Conservation (phyloP, 2,329 filamentous ascomycete genomes). For the Rutstroemia sp. region DNA sequence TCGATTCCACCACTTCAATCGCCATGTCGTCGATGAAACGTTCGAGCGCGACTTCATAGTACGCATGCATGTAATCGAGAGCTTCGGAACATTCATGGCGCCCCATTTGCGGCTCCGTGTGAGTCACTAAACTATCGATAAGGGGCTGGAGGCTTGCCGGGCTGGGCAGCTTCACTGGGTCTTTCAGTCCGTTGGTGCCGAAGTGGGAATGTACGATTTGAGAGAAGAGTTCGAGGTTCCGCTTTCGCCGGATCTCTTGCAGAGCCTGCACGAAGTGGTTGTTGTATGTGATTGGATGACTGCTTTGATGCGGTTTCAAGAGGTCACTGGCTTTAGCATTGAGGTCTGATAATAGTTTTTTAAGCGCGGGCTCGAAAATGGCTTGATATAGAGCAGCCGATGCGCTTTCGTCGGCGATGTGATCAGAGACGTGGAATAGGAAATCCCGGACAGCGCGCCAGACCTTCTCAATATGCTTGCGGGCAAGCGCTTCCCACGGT, state of each 20-base stretch:
- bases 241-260: conserved; percentile 14
- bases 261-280: conserved; percentile 36
- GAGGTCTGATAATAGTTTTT: conserved; percentile 30
- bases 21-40: conserved; percentile 38
- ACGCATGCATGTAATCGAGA: conserved; percentile 34
- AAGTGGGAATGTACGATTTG: conserved; percentile 24
- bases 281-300: conserved; percentile 49
- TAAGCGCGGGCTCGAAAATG: conserved; percentile 36
- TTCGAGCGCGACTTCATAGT: conserved; percentile 39
- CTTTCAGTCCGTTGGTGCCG: not conserved
- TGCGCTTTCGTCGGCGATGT: conserved; percentile 35
- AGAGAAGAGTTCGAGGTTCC: conserved; percentile 10
- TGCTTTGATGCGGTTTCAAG: conserved; percentile 36
- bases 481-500: conserved; percentile 42
- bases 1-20: conserved; percentile 36
- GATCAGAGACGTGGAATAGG: conserved; percentile 28
- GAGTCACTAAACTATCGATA: conserved; percentile 16
- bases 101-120: conserved; percentile 27
- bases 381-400: conserved; percentile 31
- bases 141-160: conserved; percentile 19
- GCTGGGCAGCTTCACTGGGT: conserved; percentile 16
- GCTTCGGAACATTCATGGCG: conserved; percentile 28
- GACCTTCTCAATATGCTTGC: conserved; percentile 32
- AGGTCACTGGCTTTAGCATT: conserved; percentile 38
- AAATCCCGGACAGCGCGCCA: conserved; percentile 30